Base-by-base conservation (phyloP, 2,329 filamentous ascomycete genomes). In the Fusarium brachygibbosum region DNA sequence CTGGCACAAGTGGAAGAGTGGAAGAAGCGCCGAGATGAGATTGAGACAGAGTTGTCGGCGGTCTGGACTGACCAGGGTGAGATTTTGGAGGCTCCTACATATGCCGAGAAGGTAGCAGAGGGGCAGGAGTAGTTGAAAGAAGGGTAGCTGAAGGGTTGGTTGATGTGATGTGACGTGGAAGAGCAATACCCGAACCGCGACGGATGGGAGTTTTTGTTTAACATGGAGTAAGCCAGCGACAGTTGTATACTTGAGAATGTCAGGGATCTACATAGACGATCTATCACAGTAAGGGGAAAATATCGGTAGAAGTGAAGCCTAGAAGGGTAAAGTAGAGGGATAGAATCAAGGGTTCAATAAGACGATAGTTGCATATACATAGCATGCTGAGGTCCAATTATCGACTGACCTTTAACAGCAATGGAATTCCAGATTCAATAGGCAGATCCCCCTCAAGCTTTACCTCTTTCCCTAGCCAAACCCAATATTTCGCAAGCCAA, bases 1-100 rank as follows among this genome's bases (percentile, higher is more conserved):
- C 82, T 99, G 10, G 86, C 88, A 13, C 90, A 93, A 79, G 95
- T 98, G 0, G 91, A 95, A 55, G 86, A 90, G 73, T 97, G 93
- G 93, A 93, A 95, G 83, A 81, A 82, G 69, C 86, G 96, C 51
- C 88, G 89, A 35, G 86, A 89, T 51, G 92, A 94, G 78, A 97
- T 99, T 74, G 94, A 98, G 75, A 81, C 81, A 42, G 95, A 99
- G 81, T 82, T 99, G 61, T 88, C 84, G 28, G 82, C 85, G 69
- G 87, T 89, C 38, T 89, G 87, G 87, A 85, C 86, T 5, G 85
- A 87, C 48, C 80, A 83, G 42, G 85, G 82, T 25, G 85, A 85
- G 32, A 76, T 78, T 23, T 75, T 87, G 44, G 80, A 80, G 17
- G 82, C 84, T n/a, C 85, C 86, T 17, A 77, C 81, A 21, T 87